Evolutionary conservation across 768 basidiomycete species (phyloP).

Genomic region (Lactarius hengduanensis): DNA sequence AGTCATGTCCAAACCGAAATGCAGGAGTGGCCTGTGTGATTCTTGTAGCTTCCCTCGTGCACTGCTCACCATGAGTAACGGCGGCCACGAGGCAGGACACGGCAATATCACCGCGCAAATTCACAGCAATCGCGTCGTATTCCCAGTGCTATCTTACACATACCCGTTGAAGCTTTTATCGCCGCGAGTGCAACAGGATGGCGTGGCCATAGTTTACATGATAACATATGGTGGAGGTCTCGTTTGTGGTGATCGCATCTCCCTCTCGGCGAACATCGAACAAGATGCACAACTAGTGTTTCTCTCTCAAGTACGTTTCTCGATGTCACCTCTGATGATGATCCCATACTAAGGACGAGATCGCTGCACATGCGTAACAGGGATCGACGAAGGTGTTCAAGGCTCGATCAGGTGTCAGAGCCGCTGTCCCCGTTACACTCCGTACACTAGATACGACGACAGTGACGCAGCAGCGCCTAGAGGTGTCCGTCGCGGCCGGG

Average conservation of each 20-base stretch:
- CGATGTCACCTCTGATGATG: neutral
- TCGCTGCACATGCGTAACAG: slow-evolving; percentile 40
- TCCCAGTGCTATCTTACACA: slow-evolving; percentile 71
- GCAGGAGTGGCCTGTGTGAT: neutral
- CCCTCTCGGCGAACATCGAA: slow-evolving; percentile 60
- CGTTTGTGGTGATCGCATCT: slow-evolving; percentile 78
- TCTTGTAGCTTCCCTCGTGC: neutral
- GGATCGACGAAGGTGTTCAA: slow-evolving; percentile 97
- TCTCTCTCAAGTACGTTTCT: slow-evolving; percentile 70
- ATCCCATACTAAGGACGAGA: neutral
- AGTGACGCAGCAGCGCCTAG: slow-evolving; percentile 62
- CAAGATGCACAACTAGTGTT: slow-evolving; percentile 60
- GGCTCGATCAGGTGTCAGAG: slow-evolving; percentile 58
- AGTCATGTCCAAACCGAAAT: slow-evolving; percentile 6
- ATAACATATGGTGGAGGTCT: slow-evolving; percentile 91
- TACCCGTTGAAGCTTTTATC: slow-evolving; percentile 91
- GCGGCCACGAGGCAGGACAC: slow-evolving; percentile 40
- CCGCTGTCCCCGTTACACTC: slow-evolving; percentile 38
- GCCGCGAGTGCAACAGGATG: slow-evolving; percentile 50
- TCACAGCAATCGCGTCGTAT: slow-evolving; percentile 56
- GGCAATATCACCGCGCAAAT: slow-evolving; percentile 57
- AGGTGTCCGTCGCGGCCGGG: slow-evolving; percentile 50
- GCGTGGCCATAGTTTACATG: slow-evolving; percentile 70
- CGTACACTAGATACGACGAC: slow-evolving; percentile 1
- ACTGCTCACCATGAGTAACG: slow-evolving; percentile 13